A percentile compares a stretch with the other conserved stretches of the same genome.
These are phyloP conservation scores for Calocybe cyanea DNA, from an alignment of 768 basidiomycete species.

Conservation along the genomic window DNA sequence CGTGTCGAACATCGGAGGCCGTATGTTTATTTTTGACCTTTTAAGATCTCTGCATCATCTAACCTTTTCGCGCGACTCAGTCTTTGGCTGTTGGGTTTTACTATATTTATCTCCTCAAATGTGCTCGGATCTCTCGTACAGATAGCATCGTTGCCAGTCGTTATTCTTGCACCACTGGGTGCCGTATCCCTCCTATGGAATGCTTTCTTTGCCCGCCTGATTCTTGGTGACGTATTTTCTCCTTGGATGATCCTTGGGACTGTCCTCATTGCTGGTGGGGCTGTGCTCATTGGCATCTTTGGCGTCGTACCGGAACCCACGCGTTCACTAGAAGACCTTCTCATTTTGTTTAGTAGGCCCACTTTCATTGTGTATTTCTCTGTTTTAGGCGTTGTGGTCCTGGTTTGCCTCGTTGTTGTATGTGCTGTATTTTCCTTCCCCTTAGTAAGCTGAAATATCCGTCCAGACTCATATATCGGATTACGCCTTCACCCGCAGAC, in stretches of 20 bases:
- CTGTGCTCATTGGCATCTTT: conserved; percentile 85
- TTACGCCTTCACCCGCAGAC: conserved; percentile 49
- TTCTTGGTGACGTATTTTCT: conserved; percentile 85
- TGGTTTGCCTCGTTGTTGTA: conserved; percentile 61
- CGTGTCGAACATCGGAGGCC: conserved; percentile 76
- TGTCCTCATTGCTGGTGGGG: conserved; percentile 81
- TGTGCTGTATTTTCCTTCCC: conserved; percentile 24
- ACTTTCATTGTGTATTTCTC: conserved; percentile 83
- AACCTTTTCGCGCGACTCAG: conserved; percentile 30
- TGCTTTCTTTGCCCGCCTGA: conserved; percentile 81
- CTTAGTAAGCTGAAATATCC: conserved; percentile 1
- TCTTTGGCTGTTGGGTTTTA: conserved; percentile 85
- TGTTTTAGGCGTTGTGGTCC: conserved; percentile 55
- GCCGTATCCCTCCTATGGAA: conserved; percentile 94
- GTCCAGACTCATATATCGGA: conserved; percentile 70
- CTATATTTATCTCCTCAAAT: conserved; percentile 85
- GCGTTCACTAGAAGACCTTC: conserved; percentile 80
- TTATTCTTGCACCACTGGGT: conserved; percentile 90
- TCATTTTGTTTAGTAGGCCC: conserved; percentile 69
- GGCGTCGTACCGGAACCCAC: conserved; percentile 89
- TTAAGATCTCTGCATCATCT: background rate
- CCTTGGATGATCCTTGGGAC: conserved; percentile 85
- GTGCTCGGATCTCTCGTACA: conserved; percentile 86
- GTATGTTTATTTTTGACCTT: conserved; percentile 36
- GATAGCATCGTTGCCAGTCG: conserved; percentile 90